These are phyloP conservation scores for Pythium utonaiense DNA, from an alignment of 352 stramenopile genomes.

Conservation along the genomic window DNA sequence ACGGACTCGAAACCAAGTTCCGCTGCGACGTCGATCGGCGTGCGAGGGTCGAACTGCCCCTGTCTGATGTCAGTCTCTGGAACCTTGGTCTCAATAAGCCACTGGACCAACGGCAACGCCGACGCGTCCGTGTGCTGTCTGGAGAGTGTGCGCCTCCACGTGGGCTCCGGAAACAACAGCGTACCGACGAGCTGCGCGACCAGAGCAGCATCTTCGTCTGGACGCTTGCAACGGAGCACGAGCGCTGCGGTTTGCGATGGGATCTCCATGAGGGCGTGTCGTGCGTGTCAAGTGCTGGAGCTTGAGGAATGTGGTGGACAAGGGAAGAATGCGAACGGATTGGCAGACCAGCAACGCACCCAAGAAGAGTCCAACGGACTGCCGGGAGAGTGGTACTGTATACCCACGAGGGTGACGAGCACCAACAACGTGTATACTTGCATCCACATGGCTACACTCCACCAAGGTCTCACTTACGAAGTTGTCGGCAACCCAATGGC, in stretches of 20 bases:
- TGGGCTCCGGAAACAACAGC: background rate
- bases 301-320: too few relatives aligned
- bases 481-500: too few relatives aligned
- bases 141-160: background rate
- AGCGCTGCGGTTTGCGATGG: background rate
- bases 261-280: background rate
- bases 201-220: background rate
- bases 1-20: background rate
- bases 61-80: background rate
- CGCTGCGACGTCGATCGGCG: background rate
- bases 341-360: too few relatives aligned
- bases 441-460: too few relatives aligned
- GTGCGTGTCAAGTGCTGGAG: too few relatives aligned
- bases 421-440: too few relatives aligned
- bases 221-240: background rate
- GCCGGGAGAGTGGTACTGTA: too few relatives aligned
- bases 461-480: too few relatives aligned
- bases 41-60: background rate
- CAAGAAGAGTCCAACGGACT: too few relatives aligned
- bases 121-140: background rate
- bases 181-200: background rate
- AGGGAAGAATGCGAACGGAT: too few relatives aligned
- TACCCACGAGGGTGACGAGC: too few relatives aligned
- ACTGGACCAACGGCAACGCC: background rate
- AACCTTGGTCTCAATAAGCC: background rate